Conservation (phyloP, 2,329 filamentous ascomycete genomes). For the Ophiostoma sp. region DNA sequence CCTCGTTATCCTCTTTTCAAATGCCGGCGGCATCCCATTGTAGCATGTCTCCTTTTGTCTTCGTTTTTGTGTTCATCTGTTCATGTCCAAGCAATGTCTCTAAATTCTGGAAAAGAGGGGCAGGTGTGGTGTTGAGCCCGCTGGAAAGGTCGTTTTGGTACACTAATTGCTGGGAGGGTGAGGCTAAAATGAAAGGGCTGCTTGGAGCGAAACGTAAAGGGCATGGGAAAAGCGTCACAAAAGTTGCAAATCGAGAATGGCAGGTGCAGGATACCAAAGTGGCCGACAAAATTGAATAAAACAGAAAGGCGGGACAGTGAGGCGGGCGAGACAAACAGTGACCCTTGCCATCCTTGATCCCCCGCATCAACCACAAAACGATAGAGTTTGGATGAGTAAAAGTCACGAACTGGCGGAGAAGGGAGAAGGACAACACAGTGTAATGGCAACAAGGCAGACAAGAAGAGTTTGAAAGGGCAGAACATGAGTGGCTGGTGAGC, state of each 20-base stretch:
- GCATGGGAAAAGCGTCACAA: not conserved
- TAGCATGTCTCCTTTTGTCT: not conserved
- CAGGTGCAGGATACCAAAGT: not conserved
- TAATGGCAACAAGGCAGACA: not conserved
- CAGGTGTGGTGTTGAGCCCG: not conserved
- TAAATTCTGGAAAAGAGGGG: not conserved
- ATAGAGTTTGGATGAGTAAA: slow-evolving; percentile 1
- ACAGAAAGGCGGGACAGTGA: not conserved
- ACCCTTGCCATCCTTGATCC: slow-evolving; percentile 1
- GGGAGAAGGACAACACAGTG: no score
- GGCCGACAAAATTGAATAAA: not conserved
- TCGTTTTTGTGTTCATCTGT: not conserved
- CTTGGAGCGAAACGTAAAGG: not conserved
- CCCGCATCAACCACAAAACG: slow-evolving; percentile 22
- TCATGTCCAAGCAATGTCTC: not conserved
- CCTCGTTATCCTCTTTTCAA: not conserved
- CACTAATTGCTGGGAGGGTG: not conserved
- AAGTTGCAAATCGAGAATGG: not conserved
- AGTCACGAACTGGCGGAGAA: slow-evolving; percentile 20
- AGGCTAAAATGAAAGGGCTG: not conserved
- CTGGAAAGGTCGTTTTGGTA: not conserved
- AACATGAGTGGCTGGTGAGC: not conserved
- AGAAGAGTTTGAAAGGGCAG: not conserved
- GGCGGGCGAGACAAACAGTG: not conserved
- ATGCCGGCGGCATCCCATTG: not conserved